Conservation (phyloP, 2,329 filamentous ascomycete species). For the Magnaporthiopsis incrustans region DNA sequence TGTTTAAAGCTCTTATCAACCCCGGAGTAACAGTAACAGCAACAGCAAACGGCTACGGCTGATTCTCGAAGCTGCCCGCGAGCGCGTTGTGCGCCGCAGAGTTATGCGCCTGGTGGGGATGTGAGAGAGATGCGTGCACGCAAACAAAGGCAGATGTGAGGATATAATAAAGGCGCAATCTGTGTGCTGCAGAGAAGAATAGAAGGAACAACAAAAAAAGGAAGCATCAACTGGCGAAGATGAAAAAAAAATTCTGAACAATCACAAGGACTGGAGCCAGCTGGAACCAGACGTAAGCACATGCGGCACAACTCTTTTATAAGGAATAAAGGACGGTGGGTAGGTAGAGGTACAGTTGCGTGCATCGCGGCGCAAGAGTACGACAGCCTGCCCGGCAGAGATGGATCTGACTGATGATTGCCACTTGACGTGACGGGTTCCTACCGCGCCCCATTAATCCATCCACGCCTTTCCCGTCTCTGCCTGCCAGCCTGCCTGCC, state of each 20-base stretch:
- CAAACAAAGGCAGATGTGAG: background rate
- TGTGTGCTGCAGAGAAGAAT: background rate
- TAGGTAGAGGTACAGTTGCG: background rate
- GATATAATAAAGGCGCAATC: background rate
- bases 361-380: background rate
- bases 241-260: background rate
- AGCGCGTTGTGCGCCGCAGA: background rate
- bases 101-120: background rate
- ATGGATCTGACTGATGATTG: background rate
- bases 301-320: background rate
- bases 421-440: too few species aligned
- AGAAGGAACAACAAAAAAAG: background rate
- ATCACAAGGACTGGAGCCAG: background rate
- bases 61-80: background rate
- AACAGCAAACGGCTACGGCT: background rate
- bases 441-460: too few species aligned
- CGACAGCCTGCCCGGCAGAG: background rate
- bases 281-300: background rate
- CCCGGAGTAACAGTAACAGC: background rate
- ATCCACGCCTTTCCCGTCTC: background rate
- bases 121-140: background rate
- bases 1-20: background rate
- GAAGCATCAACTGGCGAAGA: background rate
- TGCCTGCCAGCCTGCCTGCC: background rate
- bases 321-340: too few species aligned